Evolutionary conservation across 176 grass and related monocot species (phyloP), one percentile per base, ranked within the genome.

Genomic region (Oryza glaberrima): DNA sequence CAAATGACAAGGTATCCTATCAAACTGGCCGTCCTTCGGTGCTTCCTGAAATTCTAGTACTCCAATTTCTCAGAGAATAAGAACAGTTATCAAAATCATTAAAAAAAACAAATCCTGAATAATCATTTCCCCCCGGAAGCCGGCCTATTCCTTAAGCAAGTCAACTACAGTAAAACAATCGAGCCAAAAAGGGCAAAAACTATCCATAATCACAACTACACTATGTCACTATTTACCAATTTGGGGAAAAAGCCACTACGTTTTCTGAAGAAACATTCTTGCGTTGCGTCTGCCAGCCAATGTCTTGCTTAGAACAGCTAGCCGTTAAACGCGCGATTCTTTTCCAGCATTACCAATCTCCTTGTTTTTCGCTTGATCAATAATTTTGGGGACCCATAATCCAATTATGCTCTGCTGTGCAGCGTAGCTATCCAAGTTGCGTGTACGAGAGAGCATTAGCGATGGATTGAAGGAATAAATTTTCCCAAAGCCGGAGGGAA

Each of bases 371-470:
- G 71, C 43, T 79, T 72, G 67, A 41, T n/a, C 28, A 28, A 66
- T 54, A 32, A 71, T 81, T 85, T 17, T 1, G 23, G 66, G 34
- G 12, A 23, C 61, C 68, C 11, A 34, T 52, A 61, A n/a, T 61
- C 17, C 36, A 38, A 36, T 36, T 36, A 36, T 36, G 5, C 10
- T 11, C 28, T 41, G 40, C 20, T 52, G 65, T 54, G 10, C 40
- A 75, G 43, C 52, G 3, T 65, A 47, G n/a, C n/a, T 34, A 75
- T 3, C 32, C n/a, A 25, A 56, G 13, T 90, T 74, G 74, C 84
- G 84, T 90, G 88, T 48, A 90, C 79, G 84, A 51, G 84, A 86
- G 88, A 69, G 26, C 28, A 68, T 66, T 79, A 3, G 15, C 28
- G 63, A 83, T 79, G 80, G 74, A 86, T 79, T 79, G 38, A 82